Percentiles rank a stretch among this genome's conserved stretches.
phyloP scores from a whole-genome alignment of 108 stramenopile genomes.

The Skeletonema grethae region DNA sequence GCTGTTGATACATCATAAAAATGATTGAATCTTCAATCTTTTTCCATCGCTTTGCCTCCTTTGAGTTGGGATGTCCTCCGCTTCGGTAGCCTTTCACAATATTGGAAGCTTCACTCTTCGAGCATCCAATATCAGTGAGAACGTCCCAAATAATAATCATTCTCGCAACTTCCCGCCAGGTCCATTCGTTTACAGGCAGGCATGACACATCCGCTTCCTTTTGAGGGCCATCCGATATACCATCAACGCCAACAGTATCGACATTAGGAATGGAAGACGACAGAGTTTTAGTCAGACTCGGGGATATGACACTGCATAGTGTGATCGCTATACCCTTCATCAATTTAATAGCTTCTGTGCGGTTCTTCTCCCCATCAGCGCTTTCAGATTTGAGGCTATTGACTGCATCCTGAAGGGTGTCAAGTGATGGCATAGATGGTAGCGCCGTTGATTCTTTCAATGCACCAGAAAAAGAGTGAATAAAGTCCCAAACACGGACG shows the following conservation, averaged over 20 bases:
- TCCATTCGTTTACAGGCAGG: constrained; percentile 78
- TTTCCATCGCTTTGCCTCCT: constrained; percentile 80
- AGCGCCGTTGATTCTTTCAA: constrained; percentile 51
- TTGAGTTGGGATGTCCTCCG: constrained; percentile 87
- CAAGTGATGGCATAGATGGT: constrained; percentile 59
- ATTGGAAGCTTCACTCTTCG: constrained; percentile 72
- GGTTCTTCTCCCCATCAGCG: constrained; percentile 13
- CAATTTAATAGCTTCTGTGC: constrained; percentile 52
- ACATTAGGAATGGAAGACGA: constrained; percentile 72
- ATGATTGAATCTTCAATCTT: constrained; percentile 72
- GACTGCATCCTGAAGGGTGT: constrained; percentile 72
- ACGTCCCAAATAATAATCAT: constrained; percentile 71
- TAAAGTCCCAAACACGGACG: constrained; percentile 79
- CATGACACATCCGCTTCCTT: constrained; percentile 42
- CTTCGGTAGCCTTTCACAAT: constrained; percentile 79
- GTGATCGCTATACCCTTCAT: constrained; percentile 67
- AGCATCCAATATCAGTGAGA: constrained; percentile 74
- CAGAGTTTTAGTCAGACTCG: constrained; percentile 64
- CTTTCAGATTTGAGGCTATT: constrained; percentile 38
- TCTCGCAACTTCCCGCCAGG: constrained; percentile 88
- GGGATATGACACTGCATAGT: constrained; percentile 68
- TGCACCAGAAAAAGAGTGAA: constrained; percentile 69
- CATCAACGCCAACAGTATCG: constrained; percentile 51
- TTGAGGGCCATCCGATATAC: constrained; percentile 41
- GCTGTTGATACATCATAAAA: constrained; percentile 57